Percentiles rank a stretch among this genome's conserved stretches.
phyloP scores from a whole-genome alignment of 2,329 filamentous ascomycete species.

The Pestalotiopsis sp. region DNA sequence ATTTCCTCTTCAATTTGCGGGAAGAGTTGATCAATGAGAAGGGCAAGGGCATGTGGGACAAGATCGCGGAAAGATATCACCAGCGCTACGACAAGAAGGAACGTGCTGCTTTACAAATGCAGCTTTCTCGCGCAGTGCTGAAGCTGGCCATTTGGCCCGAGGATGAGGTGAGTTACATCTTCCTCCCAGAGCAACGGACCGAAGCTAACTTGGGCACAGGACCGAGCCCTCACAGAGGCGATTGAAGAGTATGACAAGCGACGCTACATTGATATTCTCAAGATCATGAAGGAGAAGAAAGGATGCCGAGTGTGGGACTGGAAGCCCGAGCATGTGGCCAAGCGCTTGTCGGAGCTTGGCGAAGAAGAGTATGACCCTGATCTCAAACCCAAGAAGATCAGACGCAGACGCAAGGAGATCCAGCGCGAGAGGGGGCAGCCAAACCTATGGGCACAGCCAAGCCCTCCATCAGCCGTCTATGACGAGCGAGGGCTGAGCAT shows the following conservation, averaged over 20 bases:
- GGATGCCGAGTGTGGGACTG: conserved; percentile 54
- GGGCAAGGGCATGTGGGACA: conserved; percentile 62
- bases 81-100: conserved; percentile 35
- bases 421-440: conserved; percentile 9
- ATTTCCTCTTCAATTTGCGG: conserved; percentile 51
- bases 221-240: conserved; percentile 41
- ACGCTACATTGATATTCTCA: conserved; percentile 45
- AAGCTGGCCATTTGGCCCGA: conserved; percentile 52
- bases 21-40: conserved; percentile 47
- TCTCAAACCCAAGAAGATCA: conserved; percentile 37
- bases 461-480: conserved; percentile 3
- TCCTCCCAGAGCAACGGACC: neutral
- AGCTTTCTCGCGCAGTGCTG: conserved; percentile 52
- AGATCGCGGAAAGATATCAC: conserved; percentile 49
- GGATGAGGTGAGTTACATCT: conserved; percentile 47
- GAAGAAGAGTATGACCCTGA: conserved; percentile 47
- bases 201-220: conserved; percentile 33
- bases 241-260: conserved; percentile 41
- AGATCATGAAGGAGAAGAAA: conserved; percentile 50
- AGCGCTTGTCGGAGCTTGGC: conserved; percentile 50
- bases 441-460: conserved; percentile 2
- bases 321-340: conserved; percentile 52
- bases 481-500: conserved; percentile 21
- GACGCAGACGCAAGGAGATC: conserved; percentile 13
- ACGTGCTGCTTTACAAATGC: conserved; percentile 60